Percentiles rank a stretch among this genome's conserved stretches.
Conservation (phyloP, 2,329 filamentous ascomycete genomes). For the Westerdykella sp. region DNA sequence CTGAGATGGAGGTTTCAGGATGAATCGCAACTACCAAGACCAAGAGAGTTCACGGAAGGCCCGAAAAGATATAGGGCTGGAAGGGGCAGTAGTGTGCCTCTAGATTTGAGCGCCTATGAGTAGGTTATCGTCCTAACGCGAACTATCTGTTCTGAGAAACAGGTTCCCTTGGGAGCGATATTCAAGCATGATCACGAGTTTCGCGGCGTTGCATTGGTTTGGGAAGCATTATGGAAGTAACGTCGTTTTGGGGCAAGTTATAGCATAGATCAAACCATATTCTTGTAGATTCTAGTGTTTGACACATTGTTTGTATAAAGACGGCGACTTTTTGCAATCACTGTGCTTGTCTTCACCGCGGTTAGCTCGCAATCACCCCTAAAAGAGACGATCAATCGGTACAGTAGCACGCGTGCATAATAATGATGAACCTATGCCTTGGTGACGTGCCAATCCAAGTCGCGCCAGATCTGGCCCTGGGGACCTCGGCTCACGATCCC, state of each 20-base stretch:
- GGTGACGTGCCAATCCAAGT: background rate
- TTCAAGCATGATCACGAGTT: too few relatives aligned
- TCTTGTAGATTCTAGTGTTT: background rate
- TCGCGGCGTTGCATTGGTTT: too few relatives aligned
- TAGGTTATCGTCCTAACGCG: constrained; percentile 12
- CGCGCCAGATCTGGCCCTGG: background rate
- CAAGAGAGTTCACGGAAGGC: constrained; percentile 70
- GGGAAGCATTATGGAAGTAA: too few relatives aligned
- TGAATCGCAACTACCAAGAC: constrained; percentile 76
- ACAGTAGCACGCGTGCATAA: background rate
- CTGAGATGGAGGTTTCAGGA: constrained; percentile 79
- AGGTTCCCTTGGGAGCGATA: too few relatives aligned
- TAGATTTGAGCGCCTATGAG: constrained; percentile 65
- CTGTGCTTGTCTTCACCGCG: too few relatives aligned
- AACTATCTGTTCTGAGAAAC: background rate
- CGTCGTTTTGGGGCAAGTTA: background rate
- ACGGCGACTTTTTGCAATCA: too few relatives aligned
- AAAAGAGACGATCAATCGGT: too few relatives aligned
- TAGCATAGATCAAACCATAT: background rate
- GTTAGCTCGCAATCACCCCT: too few relatives aligned
- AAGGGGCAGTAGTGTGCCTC: constrained; percentile 84
- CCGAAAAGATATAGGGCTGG: constrained; percentile 80
- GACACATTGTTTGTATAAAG: too few relatives aligned
- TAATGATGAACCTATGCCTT: background rate
- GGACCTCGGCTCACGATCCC: background rate